Evolutionary conservation across 2,329 filamentous ascomycete genomes (phyloP).

Genomic region (Cladobotryum mycophilum): DNA sequence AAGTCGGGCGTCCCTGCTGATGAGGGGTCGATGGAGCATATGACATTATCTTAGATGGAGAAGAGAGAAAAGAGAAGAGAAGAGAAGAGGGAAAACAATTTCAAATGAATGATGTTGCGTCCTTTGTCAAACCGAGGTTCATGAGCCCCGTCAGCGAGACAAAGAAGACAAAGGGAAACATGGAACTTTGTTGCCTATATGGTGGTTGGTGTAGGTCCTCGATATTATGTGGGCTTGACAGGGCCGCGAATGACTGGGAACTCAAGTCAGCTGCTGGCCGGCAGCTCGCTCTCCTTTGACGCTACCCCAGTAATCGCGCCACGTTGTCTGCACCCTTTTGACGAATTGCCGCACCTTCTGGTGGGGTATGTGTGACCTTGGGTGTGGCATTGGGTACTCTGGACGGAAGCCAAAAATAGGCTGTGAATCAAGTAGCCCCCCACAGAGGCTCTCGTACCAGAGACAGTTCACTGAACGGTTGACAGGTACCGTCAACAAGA

Average conservation of each 20-base stretch:
- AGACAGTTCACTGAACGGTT: background rate
- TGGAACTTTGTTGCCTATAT: background rate
- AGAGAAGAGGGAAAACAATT: too few species aligned
- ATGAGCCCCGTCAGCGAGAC: background rate
- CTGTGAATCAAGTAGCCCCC: background rate
- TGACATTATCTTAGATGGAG: slow-evolving; percentile 6
- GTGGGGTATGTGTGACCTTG: slow-evolving; percentile 1
- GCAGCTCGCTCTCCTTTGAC: slow-evolving; percentile 7
- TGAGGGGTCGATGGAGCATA: slow-evolving; percentile 10
- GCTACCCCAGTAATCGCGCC: background rate
- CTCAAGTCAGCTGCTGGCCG: slow-evolving; percentile 1
- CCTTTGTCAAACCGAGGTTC: background rate
- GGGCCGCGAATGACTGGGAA: slow-evolving; percentile 1
- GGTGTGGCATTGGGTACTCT: background rate
- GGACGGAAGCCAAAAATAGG: background rate
- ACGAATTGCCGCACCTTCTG: background rate
- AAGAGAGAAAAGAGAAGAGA: too few species aligned
- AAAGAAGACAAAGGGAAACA: background rate
- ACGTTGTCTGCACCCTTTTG: background rate
- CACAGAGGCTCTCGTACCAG: background rate
- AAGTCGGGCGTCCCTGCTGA: slow-evolving; percentile 7
- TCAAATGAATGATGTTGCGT: too few species aligned
- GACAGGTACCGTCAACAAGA: too few species aligned
- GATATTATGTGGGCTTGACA: background rate
- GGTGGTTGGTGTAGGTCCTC: background rate